phyloP scores from a whole-genome alignment of 495 filamentous ascomycete genomes.

The Aspergillus olivimuriae region DNA sequence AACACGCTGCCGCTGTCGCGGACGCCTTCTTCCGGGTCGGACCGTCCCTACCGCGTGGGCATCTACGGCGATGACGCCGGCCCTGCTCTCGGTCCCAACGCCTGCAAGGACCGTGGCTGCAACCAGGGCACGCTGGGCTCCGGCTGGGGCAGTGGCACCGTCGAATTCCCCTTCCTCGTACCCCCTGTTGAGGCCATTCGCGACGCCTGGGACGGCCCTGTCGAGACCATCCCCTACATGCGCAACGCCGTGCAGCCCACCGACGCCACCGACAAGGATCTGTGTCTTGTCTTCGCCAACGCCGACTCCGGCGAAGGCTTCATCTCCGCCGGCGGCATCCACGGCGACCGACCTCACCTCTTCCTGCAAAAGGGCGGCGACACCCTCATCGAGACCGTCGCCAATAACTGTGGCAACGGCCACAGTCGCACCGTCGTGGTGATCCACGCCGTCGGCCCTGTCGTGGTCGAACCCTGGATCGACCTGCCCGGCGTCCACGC shows the following conservation, averaged over 20 bases:
- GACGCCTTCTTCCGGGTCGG: constrained; percentile 36
- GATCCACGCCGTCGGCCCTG: constrained; percentile 86
- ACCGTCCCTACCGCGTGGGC: constrained; percentile 61
- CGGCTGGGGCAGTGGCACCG: constrained; percentile 88
- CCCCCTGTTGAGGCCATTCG: constrained; percentile 62
- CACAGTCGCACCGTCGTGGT: constrained; percentile 71
- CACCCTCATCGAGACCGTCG: constrained; percentile 62
- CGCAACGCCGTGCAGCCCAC: constrained; percentile 46
- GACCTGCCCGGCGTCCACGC: constrained; percentile 73
- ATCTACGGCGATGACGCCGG: constrained; percentile 85
- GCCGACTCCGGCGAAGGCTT: constrained; percentile 62
- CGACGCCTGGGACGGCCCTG: constrained; percentile 50
- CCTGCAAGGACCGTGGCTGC: constrained; percentile 68
- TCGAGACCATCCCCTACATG: constrained; percentile 53
- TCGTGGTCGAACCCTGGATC: constrained; percentile 79
- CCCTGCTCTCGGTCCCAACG: constrained; percentile 61
- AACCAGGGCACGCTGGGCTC: constrained; percentile 79
- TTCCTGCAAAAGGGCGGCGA: constrained; percentile 73
- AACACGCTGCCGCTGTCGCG: constrained; percentile 57
- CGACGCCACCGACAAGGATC: constrained; percentile 47
- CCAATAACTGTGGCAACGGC: constrained; percentile 59
- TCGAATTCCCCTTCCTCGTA: constrained; percentile 78
- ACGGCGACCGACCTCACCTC: constrained; percentile 80
- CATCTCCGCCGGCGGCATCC: constrained; percentile 52
- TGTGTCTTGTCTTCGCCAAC: constrained; percentile 61